These are phyloP conservation scores for Hypoxylon sp. DNA, from an alignment of 2,329 filamentous ascomycete genomes.

Conservation along the genomic window DNA sequence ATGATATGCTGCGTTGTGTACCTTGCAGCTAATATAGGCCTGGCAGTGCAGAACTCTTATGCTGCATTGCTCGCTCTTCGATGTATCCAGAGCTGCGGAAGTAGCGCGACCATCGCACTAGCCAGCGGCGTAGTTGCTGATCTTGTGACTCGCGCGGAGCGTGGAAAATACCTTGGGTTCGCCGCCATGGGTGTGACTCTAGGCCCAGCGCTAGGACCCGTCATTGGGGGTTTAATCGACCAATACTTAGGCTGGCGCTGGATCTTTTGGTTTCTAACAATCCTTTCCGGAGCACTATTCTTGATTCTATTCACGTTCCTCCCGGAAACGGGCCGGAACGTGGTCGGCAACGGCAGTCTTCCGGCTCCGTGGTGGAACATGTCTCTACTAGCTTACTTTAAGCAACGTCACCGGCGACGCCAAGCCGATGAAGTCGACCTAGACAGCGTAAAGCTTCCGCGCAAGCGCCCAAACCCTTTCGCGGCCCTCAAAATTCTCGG, in stretches of 20 bases:
- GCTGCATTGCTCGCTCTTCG: not conserved
- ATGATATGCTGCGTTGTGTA: not conserved
- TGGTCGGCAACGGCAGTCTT: not conserved
- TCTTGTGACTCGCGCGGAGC: not conserved
- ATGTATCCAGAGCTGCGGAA: not conserved
- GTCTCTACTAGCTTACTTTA: conserved; percentile 13
- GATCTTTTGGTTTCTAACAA: not conserved
- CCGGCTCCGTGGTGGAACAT: conserved; percentile 21
- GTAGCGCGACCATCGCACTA: not conserved
- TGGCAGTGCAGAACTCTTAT: too few relatives aligned
- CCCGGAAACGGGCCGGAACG: not conserved
- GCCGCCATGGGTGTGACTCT: not conserved
- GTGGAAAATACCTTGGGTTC: not conserved
- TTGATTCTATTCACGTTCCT: not conserved
- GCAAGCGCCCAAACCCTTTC: conserved; percentile 43
- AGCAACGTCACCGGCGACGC: conserved; percentile 1
- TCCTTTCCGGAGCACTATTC: not conserved
- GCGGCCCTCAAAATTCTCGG: conserved; percentile 43
- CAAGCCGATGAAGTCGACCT: conserved; percentile 13
- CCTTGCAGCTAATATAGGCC: not conserved
- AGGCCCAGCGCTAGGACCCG: not conserved
- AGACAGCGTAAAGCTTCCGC: conserved; percentile 13
- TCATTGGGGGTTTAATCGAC: not conserved
- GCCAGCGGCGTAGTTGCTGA: not conserved
- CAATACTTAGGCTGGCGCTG: not conserved